A percentile compares a stretch with the other conserved stretches of the same genome.
Evolutionary conservation across 805 yeast species (phyloP).

Genomic region (Priceomyces melissophilus): DNA sequence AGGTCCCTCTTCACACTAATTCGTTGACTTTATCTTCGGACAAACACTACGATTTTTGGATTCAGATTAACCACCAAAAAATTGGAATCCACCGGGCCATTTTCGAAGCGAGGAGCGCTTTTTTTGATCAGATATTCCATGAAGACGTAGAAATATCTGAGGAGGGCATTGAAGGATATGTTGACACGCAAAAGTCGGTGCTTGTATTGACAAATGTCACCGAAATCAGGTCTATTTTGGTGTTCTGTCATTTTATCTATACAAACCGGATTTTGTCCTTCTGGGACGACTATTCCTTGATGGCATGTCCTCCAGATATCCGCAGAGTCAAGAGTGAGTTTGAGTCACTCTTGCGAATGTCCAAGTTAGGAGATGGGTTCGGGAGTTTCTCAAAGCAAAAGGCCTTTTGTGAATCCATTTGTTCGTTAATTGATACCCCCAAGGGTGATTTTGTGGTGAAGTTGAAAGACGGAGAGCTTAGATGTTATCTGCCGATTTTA

Average conservation of each 20-base stretch:
- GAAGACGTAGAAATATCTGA: conserved; percentile 16
- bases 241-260: conserved; percentile 45
- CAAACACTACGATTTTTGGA: conserved; percentile 29
- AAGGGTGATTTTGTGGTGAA: conserved; percentile 42
- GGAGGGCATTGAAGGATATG: conserved; percentile 23
- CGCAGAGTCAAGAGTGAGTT: conserved; percentile 26
- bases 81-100: conserved; percentile 37
- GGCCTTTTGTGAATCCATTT: conserved; percentile 14
- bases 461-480: conserved; percentile 45
- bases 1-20: too few species aligned
- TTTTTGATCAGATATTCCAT: conserved; percentile 21
- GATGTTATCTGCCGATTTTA: conserved; percentile 53
- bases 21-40: background rate
- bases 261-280: conserved; percentile 43
- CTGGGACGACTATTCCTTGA: conserved; percentile 36
- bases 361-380: conserved; percentile 21
- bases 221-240: conserved; percentile 36
- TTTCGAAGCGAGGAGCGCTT: conserved; percentile 27
- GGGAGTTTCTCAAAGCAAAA: conserved; percentile 21
- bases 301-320: conserved; percentile 25
- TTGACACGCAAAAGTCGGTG: conserved; percentile 12
- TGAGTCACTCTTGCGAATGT: conserved; percentile 18
- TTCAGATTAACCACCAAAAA: conserved; percentile 19
- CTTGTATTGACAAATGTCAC: conserved; percentile 17
- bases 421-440: conserved; percentile 14